These are phyloP conservation scores for Backusella liffmaniae DNA, from an alignment of 192 early-diverging fungal species.

Conservation along the genomic window DNA sequence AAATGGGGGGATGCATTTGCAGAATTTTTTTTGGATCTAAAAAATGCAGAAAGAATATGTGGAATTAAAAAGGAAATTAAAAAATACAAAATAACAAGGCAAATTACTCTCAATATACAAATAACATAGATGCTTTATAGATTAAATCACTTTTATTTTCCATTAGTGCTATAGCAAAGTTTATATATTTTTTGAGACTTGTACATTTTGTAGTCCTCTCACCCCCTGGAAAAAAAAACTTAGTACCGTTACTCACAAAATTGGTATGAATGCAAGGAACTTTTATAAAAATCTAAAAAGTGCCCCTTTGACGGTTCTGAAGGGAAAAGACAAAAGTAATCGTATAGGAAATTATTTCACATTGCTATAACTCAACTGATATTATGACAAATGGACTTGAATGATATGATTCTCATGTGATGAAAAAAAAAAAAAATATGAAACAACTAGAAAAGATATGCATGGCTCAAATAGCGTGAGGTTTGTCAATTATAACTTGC, in stretches of 20 bases:
- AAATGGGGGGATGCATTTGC: background rate
- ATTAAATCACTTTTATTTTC: background rate
- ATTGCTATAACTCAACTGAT: background rate
- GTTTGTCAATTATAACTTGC: too few relatives aligned
- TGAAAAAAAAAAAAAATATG: background rate
- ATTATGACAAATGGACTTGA: background rate
- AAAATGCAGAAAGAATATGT: background rate
- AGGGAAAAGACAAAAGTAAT: background rate
- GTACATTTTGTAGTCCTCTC: too few relatives aligned
- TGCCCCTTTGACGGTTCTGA: background rate
- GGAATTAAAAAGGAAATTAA: background rate
- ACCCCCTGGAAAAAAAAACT: too few relatives aligned
- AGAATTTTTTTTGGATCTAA: background rate
- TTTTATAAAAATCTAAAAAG: background rate
- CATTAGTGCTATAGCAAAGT: too few relatives aligned
- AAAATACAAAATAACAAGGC: background rate
- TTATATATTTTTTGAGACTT: background rate
- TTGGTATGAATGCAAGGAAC: background rate
- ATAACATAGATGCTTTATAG: background rate
- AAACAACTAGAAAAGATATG: background rate
- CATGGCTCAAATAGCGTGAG: too few relatives aligned
- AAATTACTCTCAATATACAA: background rate
- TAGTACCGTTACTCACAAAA: background rate
- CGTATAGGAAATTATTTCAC: background rate
- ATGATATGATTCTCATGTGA: background rate